phyloP scores from a whole-genome alignment of 352 stramenopile genomes.

The Phytopythium kandeliae region DNA sequence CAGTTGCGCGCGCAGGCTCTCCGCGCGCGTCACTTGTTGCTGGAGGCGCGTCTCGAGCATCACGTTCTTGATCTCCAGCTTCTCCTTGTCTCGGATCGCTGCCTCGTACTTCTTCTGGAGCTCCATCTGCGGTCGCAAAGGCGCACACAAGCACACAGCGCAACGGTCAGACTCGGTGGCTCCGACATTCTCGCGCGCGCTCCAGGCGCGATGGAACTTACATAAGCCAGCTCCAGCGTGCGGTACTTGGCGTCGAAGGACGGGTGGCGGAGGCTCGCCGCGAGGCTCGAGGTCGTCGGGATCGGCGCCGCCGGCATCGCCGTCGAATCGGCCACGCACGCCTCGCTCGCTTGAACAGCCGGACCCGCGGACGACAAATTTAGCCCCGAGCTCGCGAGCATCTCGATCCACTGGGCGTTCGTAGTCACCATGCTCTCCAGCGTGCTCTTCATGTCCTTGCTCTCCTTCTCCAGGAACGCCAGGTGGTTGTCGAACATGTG shows the following conservation, averaged over 20 bases:
- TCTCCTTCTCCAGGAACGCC: conserved; percentile 64
- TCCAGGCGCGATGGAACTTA: conserved; percentile 3
- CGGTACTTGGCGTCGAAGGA: conserved; percentile 46
- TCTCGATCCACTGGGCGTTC: conserved; percentile 68
- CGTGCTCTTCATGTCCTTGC: conserved; percentile 53
- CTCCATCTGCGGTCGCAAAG: conserved; percentile 20
- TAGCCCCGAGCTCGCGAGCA: conserved; percentile 21
- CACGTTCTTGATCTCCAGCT: conserved; percentile 52
- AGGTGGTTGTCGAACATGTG: conserved; percentile 59
- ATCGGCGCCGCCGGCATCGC: conserved; percentile 11
- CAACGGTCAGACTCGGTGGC: not conserved
- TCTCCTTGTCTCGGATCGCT: conserved; percentile 33
- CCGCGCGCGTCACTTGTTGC: conserved; percentile 55
- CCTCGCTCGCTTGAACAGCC: conserved; percentile 14
- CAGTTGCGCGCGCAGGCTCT: conserved; percentile 57
- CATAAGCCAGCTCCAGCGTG: conserved; percentile 37
- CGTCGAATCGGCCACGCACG: conserved; percentile 15
- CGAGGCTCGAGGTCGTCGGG: not conserved
- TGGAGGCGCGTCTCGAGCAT: conserved; percentile 60
- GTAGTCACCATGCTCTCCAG: conserved; percentile 68
- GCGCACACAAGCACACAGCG: not conserved
- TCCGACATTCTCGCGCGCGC: not conserved
- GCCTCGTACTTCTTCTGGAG: conserved; percentile 52
- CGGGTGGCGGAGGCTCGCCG: conserved; percentile 5
- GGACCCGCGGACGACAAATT: conserved; percentile 17